Percentiles rank a stretch among this genome's conserved stretches.
These are phyloP conservation scores for Leucosporidium scottii DNA, from an alignment of 768 basidiomycete genomes.

Conservation along the genomic window DNA sequence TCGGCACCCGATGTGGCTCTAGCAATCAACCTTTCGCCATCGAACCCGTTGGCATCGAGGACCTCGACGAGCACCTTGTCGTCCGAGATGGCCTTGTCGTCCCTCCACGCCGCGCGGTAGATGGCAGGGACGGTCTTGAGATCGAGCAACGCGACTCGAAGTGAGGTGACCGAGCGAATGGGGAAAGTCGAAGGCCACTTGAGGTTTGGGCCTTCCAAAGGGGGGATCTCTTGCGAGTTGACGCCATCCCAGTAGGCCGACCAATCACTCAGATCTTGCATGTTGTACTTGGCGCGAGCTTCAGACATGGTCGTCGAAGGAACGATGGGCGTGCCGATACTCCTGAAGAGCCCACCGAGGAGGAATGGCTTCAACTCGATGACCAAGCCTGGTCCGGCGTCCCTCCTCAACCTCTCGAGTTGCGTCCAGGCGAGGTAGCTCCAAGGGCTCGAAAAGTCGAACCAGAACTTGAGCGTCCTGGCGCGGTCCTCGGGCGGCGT, in stretches of 20 bases:
- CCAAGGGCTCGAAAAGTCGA: slow-evolving; percentile 3
- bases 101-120: slow-evolving; percentile 1
- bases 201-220: neutral
- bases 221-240: neutral
- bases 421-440: slow-evolving; percentile 2
- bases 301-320: neutral
- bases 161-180: neutral
- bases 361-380: slow-evolving; percentile 6
- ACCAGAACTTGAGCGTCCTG: slow-evolving; percentile 3
- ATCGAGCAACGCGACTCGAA: neutral
- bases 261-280: neutral
- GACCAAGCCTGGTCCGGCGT: neutral
- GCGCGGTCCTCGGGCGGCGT: slow-evolving; percentile 1
- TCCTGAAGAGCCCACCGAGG: slow-evolving; percentile 1
- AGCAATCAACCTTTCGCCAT: neutral
- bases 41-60: neutral
- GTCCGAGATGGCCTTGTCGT: slow-evolving; percentile 2
- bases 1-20: neutral
- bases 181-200: neutral
- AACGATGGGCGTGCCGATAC: neutral
- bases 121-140: slow-evolving; percentile 1
- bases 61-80: neutral
- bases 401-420: neutral
- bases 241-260: neutral
- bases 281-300: neutral